Base-by-base conservation (phyloP, 73 alveolate genomes). In the Paramecium sexaurelia region DNA sequence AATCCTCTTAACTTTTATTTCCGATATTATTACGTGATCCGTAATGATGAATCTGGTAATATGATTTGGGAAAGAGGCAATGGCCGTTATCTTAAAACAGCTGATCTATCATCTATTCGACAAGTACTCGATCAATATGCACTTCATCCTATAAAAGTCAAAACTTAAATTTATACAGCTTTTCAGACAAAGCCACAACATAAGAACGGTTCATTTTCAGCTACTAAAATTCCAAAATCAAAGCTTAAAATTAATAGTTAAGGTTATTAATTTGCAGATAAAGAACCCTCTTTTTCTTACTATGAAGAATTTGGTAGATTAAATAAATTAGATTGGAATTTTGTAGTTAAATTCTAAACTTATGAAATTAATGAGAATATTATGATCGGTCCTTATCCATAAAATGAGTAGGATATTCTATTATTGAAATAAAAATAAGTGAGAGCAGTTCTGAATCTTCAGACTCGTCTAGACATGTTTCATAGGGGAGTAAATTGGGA, bases 31-130 rank as follows among this genome's bases (percentile, higher is more conserved):
- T 78, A 78, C 20, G 90, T 78, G 43, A 78, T 78, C 6, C 43
- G 73, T 13, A 78, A 78, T n/a, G 90, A 78, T 39, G 73, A 78
- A 2, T 8, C 68, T 2, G 73, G 73, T 0, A 24, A 56, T 11
- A 78, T 78, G 90, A 45, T 78, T 24, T 78, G 90, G 90, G 90
- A 78, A 26, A 20, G 90, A 39, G 90, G 90, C n/a, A 39, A 39
- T 24, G 90, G 90, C 5, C 33, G 90, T 20, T 20, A 19, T 7
- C 40, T 78, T 37, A 78, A 78, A 39, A 41, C 75, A 5, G 90
- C 43, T 32, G 90, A 78, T 78, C 55, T 78, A 10, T 24, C 45
- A 13, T 71, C 86, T 32, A 27, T 71, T n/a, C 4, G 86, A 71
- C 17, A 71, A 8, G 86, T 71, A 6, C 19, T 35, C 1, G 86